Evolutionary conservation across 2,329 filamentous ascomycete genomes (phyloP).

Genomic region (Phialophora expanda): DNA sequence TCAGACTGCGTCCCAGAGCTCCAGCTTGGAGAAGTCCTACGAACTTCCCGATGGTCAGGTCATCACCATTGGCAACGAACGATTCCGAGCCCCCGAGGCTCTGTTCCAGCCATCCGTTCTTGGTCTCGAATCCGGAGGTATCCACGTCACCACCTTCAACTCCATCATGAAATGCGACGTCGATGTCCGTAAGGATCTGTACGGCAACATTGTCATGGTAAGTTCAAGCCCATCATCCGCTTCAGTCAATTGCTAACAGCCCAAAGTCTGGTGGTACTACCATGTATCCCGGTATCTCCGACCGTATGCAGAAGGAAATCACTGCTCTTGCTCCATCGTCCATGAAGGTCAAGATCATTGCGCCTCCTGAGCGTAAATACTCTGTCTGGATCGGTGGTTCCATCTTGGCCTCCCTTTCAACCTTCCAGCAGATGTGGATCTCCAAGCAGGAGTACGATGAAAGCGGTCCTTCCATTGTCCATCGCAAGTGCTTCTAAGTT

Average conservation of each 20-base stretch:
- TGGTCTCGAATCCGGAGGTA: constrained; percentile 97
- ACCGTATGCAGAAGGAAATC: constrained; percentile 99
- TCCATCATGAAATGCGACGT: constrained; percentile 99
- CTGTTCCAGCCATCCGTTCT: constrained; percentile 99
- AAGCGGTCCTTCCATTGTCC: constrained; percentile 98
- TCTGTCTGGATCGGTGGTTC: constrained; percentile 99
- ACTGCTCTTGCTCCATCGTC: constrained; percentile 98
- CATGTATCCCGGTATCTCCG: constrained; percentile 99
- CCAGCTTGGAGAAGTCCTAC: constrained; percentile 99
- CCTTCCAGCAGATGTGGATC: constrained; percentile 99
- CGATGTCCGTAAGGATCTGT: constrained; percentile 99
- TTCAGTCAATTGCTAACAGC: constrained; percentile 33
- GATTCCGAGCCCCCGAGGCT: constrained; percentile 99
- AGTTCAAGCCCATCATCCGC: constrained; percentile 48
- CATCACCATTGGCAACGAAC: constrained; percentile 99
- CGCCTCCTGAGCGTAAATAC: constrained; percentile 99
- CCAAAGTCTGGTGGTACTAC: constrained; percentile 97
- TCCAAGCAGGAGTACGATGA: constrained; percentile 99
- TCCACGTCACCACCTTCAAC: constrained; percentile 99
- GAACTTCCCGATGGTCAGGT: constrained; percentile 99
- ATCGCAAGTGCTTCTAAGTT: constrained; percentile 99
- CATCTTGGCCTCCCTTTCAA: constrained; percentile 98
- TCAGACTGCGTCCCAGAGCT: constrained; percentile 98
- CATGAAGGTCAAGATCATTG: constrained; percentile 99
- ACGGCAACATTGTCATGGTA: constrained; percentile 99